phyloP scores from a whole-genome alignment of 495 filamentous ascomycete genomes.

The Penicillium daleae region DNA sequence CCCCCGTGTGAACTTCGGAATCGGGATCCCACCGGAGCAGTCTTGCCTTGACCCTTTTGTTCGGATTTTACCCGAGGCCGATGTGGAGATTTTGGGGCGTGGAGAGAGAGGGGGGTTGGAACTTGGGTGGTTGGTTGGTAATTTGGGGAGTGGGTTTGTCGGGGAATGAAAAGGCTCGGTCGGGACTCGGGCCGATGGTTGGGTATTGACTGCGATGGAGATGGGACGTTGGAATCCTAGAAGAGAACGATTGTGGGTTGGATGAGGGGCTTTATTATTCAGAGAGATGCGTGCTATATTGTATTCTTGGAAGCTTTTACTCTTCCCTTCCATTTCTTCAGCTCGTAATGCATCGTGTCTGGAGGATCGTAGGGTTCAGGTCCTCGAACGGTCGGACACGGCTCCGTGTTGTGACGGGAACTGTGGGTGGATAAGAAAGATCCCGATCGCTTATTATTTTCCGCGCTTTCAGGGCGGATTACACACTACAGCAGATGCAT shows the following conservation, averaged over 20 bases:
- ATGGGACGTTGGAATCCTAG: background rate
- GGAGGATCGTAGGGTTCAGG: background rate
- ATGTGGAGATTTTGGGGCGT: constrained; percentile 17
- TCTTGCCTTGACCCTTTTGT: background rate
- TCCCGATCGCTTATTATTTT: constrained; percentile 7
- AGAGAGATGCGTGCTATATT: too few relatives aligned
- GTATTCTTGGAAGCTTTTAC: background rate
- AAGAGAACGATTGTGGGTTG: background rate
- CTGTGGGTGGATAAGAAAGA: constrained; percentile 5
- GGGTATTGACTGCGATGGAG: background rate
- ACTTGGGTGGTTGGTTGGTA: background rate
- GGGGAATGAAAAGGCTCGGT: background rate
- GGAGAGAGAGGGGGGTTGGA: background rate
- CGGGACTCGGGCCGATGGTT: constrained; percentile 12
- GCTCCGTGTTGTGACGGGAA: constrained; percentile 16
- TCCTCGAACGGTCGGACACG: constrained; percentile 16
- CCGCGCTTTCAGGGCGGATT: background rate
- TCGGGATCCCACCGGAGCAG: constrained; percentile 20
- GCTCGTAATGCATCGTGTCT: background rate
- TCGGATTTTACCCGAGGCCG: constrained; percentile 15
- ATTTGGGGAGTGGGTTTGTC: background rate
- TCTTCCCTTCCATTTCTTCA: too few relatives aligned
- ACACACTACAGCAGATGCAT: background rate
- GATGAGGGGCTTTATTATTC: too few relatives aligned
- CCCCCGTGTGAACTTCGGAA: constrained; percentile 3